Base-by-base conservation (phyloP, 2,329 filamentous ascomycete species). In the Helotiales sp. region DNA sequence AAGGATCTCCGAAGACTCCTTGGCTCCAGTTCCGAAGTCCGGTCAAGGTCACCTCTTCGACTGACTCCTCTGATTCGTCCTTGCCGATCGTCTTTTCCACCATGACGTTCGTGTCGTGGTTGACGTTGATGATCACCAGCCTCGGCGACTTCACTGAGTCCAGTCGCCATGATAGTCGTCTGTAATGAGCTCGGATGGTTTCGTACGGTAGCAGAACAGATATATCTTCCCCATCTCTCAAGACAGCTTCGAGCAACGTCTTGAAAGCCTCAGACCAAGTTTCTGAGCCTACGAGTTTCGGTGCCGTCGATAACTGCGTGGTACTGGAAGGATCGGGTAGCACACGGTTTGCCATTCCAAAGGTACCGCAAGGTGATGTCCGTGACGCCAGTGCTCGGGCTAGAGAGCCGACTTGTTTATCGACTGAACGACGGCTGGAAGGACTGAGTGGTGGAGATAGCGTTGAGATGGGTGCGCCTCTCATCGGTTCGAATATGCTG, bases 181-280 rank as follows among this genome's bases (percentile, higher is more conserved):
- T 75, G 64, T 86, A 84, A n/a, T 87, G 84, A 13, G 77, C 76
- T 58, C 88, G 80, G 2, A 90, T 83, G 4, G 80, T 77, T 26
- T 82, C 80, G 70, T 90, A 90, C 3, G 83, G 83, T n/a, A 90
- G 78, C 26, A 83, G 82, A 3, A 90, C 81, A 0, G 82, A 81
- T 78, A 86, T 82, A 69, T 89, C 87, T 74, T 90, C 87, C 0
- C 83, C 86, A 69, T 90, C 88, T 10, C 86, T 80, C 20, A 90
- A 75, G 2, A 86, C 78, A 0, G 81, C 80, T 70, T 90, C 87
- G 8, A 89, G 75, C 63, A 90, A 76, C 2, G 80, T 78, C 45
- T 86, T 82, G 63, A 90, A 90, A 0, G 86, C 85, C 34, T 82
- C 78, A 0, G 81, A 81, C 88, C 88, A 90, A 1, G 81, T 82